Evolutionary conservation across 371 early-diverging fungal genomes (phyloP), one percentile per base, ranked within the genome.

Genomic region (Actinomortierella wolfii): DNA sequence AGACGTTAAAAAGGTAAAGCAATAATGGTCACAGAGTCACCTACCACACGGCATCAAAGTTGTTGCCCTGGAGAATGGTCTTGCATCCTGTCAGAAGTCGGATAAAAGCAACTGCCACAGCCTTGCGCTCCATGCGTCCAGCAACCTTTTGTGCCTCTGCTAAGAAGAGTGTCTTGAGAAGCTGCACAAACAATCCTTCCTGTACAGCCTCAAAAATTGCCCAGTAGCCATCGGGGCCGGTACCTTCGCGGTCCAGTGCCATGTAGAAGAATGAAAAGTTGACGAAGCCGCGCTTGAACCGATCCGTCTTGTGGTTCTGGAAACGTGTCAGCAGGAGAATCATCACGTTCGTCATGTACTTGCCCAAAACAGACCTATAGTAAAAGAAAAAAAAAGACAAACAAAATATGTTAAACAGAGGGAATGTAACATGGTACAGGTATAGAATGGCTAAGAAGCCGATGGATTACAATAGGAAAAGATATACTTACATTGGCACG

Each of bases 281-380:
- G 39, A 92, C 81, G 76, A 97, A 94, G 56, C 83, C 84, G 48
- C 86, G 83, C 28, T 88, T 86, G 70, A 94, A 93, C 76, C 90
- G 93, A 42, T 86, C 69, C 0, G 89, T 92, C 62, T 90, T 91
- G 69, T 83, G 82, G 17, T 69, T 67, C 73, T 88, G 89, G 50
- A 97, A 79, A 40, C 95, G 85, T 41, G 83, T 92, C 57, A 96
- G 77, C 24, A 96, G 78, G 26, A 95, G 77, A 40, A 84, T 78
- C 51, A 97, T 78, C 1, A 97, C 81, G 21, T 90, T 85, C 64
- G 88, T 90, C 54, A 93, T 75, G 76, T 91, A 96, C 41, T 81
- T 82, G 41, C 77, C 62, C 11, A 62, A 56, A 13, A 61, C 46
- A 20, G 49, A 24, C 66, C 73, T 73, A 56, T 11, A 11, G 24